phyloP scores from a whole-genome alignment of 176 grass and related monocot genomes.

The Tuctoria greenei region DNA sequence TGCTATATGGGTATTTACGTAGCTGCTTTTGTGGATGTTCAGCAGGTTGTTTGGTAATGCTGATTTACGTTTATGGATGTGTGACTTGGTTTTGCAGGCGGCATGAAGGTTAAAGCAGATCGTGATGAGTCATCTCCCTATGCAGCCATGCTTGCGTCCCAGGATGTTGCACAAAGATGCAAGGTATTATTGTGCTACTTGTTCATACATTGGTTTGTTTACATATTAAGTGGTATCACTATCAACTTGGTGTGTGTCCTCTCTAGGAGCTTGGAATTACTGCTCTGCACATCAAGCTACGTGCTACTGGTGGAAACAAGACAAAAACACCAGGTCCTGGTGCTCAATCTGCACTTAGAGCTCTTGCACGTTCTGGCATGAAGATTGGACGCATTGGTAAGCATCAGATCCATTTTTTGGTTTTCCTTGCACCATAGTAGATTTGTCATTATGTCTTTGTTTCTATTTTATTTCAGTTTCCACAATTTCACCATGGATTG shows the following conservation, averaged over 20 bases:
- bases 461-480: neutral
- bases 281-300: constrained; percentile 88
- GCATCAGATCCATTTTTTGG: neutral
- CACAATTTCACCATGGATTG: neutral
- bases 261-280: constrained; percentile 82
- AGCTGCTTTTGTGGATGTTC: neutral
- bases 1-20: neutral
- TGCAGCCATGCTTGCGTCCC: constrained; percentile 89
- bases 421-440: neutral
- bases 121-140: constrained; percentile 91
- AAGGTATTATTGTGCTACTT: constrained; percentile 55
- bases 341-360: constrained; percentile 91
- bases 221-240: neutral
- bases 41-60: neutral
- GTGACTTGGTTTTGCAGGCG: constrained; percentile 48
- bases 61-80: neutral
- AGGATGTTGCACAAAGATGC: constrained; percentile 88
- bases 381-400: constrained; percentile 93
- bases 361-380: constrained; percentile 91
- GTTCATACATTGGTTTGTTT: neutral
- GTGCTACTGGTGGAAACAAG: constrained; percentile 92
- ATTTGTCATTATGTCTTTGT: neutral
- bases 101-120: constrained; percentile 96
- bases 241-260: neutral
- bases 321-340: constrained; percentile 89